A percentile compares a stretch with the other conserved stretches of the same genome.
Conservation (phyloP, 257 asterid species). For the Solanum ahanhuiri region DNA sequence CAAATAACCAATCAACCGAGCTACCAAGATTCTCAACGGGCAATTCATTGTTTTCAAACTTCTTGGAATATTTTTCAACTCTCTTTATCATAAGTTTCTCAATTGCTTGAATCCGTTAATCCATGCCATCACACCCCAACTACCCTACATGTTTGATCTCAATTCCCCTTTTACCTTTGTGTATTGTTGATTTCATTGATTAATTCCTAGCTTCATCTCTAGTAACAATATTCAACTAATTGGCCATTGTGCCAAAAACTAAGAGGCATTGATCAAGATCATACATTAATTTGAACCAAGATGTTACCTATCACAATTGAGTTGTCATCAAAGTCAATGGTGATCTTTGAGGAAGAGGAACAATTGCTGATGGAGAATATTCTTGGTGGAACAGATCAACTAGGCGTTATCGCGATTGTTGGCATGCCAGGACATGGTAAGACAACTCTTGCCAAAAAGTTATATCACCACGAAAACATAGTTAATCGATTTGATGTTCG, state of each 20-base stretch:
- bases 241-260: background rate
- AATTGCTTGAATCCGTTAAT: background rate
- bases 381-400: background rate
- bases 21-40: background rate
- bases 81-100: background rate
- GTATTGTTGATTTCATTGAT: background rate
- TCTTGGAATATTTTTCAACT: background rate
- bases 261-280: background rate
- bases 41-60: background rate
- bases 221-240: background rate
- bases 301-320: background rate
- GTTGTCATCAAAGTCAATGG: background rate
- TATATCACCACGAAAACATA: background rate
- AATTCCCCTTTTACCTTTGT: background rate
- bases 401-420: background rate
- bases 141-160: background rate
- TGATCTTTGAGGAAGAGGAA: background rate
- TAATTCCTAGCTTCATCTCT: background rate
- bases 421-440: conserved; percentile 6
- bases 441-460: conserved; percentile 8
- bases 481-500: background rate
- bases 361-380: background rate
- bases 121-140: background rate
- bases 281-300: background rate
- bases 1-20: background rate